Percentiles rank a stretch among this genome's conserved stretches.
Conservation (phyloP, 208 protist genomes). For the Crithidia bombi region DNA sequence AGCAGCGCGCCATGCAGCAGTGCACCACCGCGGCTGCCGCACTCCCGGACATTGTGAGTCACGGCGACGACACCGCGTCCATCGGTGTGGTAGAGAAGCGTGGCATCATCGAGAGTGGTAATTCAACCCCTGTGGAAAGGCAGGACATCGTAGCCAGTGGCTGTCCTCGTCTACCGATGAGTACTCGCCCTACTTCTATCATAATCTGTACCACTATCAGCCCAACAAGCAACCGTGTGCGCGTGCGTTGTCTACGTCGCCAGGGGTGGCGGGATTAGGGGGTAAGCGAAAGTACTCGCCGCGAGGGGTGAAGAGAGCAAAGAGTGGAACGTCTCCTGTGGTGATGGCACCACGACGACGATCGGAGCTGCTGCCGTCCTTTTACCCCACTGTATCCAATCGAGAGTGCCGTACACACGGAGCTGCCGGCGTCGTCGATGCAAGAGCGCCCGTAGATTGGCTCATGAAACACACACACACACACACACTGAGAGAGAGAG, state of each 20-base stretch:
- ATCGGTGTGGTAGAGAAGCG: too few relatives aligned
- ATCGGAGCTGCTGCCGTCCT: not conserved
- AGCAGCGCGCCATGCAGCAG: not conserved
- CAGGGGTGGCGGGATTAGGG: not conserved
- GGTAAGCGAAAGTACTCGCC: not conserved
- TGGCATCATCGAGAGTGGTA: too few relatives aligned
- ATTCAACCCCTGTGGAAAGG: too few relatives aligned
- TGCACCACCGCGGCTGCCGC: not conserved
- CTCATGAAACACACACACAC: not conserved
- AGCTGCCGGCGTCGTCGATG: not conserved
- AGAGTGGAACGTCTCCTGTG: not conserved
- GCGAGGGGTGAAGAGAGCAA: not conserved
- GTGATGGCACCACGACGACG: not conserved
- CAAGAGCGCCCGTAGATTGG: not conserved
- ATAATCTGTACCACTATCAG: too few relatives aligned
- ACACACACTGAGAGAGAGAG: not conserved
- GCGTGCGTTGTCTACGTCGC: conserved; percentile 3
- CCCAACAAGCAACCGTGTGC: not conserved
- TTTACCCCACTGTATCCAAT: not conserved
- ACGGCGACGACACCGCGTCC: too few relatives aligned
- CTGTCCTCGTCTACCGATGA: too few relatives aligned
- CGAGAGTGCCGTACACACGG: conserved; percentile 4
- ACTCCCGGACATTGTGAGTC: not conserved
- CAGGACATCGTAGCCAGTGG: too few relatives aligned
- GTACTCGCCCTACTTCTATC: too few relatives aligned